Conservation (phyloP, 208 protist genomes). For the Leishmania major region DNA sequence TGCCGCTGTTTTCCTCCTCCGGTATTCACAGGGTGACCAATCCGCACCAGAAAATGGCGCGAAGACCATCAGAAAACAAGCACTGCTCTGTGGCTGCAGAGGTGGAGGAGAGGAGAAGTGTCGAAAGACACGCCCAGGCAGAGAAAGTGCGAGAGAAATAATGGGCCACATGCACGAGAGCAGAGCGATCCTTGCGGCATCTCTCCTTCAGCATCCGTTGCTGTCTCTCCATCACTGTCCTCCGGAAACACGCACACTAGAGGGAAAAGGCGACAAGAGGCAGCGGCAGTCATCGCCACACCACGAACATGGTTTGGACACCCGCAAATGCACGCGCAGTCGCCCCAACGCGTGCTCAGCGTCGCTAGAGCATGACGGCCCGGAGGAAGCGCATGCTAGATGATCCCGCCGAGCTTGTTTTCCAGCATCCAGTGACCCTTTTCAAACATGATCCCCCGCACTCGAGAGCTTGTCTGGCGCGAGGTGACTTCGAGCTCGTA, state of each 20-base stretch:
- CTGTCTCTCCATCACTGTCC: background rate
- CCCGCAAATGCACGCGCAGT: background rate
- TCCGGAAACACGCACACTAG: background rate
- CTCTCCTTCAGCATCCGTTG: background rate
- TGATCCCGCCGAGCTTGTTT: slow-evolving; percentile 81
- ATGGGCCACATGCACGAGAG: background rate
- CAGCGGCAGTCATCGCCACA: background rate
- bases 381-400: slow-evolving; percentile 31
- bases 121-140: background rate
- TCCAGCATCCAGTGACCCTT: slow-evolving; percentile 82
- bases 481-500: slow-evolving; percentile 90
- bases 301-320: background rate
- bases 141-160: background rate
- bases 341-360: background rate
- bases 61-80: background rate
- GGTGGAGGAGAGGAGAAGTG: background rate
- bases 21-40: background rate
- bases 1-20: background rate
- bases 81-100: background rate
- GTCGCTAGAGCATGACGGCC: background rate
- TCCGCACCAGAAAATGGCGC: background rate
- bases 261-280: background rate
- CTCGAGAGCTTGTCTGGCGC: slow-evolving; percentile 80
- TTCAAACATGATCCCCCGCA: slow-evolving; percentile 92
- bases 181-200: background rate